These are phyloP conservation scores for Teunomyces gatunensis DNA, from an alignment of 805 yeast species.

Conservation along the genomic window DNA sequence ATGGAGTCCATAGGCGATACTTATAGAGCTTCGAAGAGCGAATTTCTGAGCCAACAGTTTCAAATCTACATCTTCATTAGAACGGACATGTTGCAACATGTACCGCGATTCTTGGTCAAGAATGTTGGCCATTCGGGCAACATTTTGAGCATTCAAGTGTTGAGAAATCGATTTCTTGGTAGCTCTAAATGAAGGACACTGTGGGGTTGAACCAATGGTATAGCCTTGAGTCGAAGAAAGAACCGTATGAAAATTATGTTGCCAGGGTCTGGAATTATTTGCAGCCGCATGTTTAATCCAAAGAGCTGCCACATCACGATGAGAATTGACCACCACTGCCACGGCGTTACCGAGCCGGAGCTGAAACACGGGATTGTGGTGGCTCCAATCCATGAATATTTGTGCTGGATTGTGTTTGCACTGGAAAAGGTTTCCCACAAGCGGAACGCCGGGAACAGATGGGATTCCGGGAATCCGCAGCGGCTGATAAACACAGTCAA, in stretches of 20 bases:
- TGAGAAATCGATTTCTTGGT: slow-evolving; percentile 50
- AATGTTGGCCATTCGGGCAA: slow-evolving; percentile 27
- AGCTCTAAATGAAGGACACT: slow-evolving; percentile 43
- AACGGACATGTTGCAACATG: slow-evolving; percentile 16
- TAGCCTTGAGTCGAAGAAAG: slow-evolving; percentile 54
- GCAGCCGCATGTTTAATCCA: slow-evolving; percentile 50
- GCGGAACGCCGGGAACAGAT: slow-evolving; percentile 46
- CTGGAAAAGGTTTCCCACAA: slow-evolving; percentile 50
- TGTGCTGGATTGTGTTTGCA: slow-evolving; percentile 49
- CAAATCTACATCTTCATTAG: slow-evolving; percentile 35
- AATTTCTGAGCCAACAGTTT: slow-evolving; percentile 46
- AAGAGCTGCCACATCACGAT: slow-evolving; percentile 48
- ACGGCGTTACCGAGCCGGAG: slow-evolving; percentile 56
- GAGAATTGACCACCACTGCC: slow-evolving; percentile 68
- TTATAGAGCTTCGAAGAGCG: slow-evolving; percentile 49
- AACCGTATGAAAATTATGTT: slow-evolving; percentile 65
- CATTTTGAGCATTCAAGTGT: slow-evolving; percentile 38
- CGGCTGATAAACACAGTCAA: slow-evolving; percentile 15
- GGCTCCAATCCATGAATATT: slow-evolving; percentile 44
- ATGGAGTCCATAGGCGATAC: slow-evolving; percentile 50
- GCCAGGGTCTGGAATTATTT: slow-evolving; percentile 64
- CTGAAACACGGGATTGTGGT: slow-evolving; percentile 54
- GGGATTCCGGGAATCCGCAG: slow-evolving; percentile 36
- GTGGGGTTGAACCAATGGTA: slow-evolving; percentile 67
- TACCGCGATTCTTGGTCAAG: slow-evolving; percentile 38